A percentile compares a stretch with the other conserved stretches of the same genome.
Conservation (phyloP, 2,329 filamentous ascomycete genomes). For the Aspergillus fischeri region DNA sequence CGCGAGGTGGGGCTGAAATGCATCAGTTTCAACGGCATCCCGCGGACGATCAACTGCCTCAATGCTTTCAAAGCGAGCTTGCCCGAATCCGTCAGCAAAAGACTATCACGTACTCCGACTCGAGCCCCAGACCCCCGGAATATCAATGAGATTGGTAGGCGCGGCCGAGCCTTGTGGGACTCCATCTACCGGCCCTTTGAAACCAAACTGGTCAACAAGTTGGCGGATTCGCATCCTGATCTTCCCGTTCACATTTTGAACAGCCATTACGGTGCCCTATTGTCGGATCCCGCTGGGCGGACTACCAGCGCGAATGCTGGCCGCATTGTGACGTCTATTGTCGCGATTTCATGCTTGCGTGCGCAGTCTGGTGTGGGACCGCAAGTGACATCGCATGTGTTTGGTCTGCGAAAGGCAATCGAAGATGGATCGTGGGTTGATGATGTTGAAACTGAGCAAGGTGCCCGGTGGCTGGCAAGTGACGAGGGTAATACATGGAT, state of each 20-base stretch:
- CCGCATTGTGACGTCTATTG: slow-evolving; percentile 65
- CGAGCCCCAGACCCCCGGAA: slow-evolving; percentile 51
- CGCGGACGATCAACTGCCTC: slow-evolving; percentile 77
- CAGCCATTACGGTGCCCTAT: slow-evolving; percentile 68
- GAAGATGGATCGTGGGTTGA: slow-evolving; percentile 59
- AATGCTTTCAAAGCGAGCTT: slow-evolving; percentile 65
- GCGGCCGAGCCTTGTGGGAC: slow-evolving; percentile 68
- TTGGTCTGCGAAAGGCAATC: slow-evolving; percentile 71
- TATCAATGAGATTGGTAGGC: slow-evolving; percentile 50
- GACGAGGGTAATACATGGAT: slow-evolving; percentile 65
- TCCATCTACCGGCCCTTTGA: slow-evolving; percentile 74
- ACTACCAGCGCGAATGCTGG: slow-evolving; percentile 56
- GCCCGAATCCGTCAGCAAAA: slow-evolving; percentile 50
- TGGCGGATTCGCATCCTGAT: slow-evolving; percentile 74
- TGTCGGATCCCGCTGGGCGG: slow-evolving; percentile 60
- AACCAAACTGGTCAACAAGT: slow-evolving; percentile 64
- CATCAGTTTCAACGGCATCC: slow-evolving; percentile 56
- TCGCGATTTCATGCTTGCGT: slow-evolving; percentile 70
- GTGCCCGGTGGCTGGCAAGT: slow-evolving; percentile 57
- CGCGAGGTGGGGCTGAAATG: slow-evolving; percentile 46
- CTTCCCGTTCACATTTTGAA: slow-evolving; percentile 75
- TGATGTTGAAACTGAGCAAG: slow-evolving; percentile 51
- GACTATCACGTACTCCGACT: slow-evolving; percentile 55
- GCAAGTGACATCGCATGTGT: slow-evolving; percentile 76
- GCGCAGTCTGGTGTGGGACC: slow-evolving; percentile 79